These are phyloP conservation scores for Gracilaria caudata DNA, from an alignment of 23 red algal genomes.

Conservation along the genomic window DNA sequence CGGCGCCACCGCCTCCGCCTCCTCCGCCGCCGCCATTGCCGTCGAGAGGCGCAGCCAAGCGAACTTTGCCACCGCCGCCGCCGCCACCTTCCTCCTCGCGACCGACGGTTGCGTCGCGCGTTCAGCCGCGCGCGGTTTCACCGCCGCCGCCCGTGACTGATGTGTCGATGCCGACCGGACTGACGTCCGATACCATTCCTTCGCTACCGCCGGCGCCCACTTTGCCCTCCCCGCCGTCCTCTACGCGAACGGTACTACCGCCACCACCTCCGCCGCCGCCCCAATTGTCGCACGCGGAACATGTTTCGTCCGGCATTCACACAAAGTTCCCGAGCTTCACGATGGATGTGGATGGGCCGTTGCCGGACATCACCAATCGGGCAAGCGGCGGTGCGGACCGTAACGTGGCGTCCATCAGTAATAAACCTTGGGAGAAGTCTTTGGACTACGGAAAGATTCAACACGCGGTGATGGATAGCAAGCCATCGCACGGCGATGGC, in stretches of 20 bases:
- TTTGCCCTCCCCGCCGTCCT: neutral
- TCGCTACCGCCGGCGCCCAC: conserved; percentile 17
- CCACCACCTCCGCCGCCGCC: conserved; percentile 17
- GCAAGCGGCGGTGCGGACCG: neutral
- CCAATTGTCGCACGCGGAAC: conserved; percentile 5
- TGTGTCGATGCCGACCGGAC: neutral
- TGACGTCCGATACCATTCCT: neutral
- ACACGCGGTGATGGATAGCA: neutral
- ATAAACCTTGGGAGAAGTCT: conserved; percentile 47
- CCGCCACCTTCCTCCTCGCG: conserved; percentile 20
- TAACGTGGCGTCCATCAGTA: neutral
- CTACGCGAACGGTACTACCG: neutral
- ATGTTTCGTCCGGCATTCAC: neutral
- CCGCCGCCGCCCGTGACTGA: conserved; percentile 8
- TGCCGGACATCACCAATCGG: conserved; percentile 41
- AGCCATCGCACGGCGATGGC: neutral
- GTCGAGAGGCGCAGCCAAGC: neutral
- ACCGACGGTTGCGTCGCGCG: neutral
- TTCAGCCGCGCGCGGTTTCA: neutral
- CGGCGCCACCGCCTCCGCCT: conserved; percentile 47
- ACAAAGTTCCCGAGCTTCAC: conserved; percentile 55
- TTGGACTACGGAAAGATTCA: conserved; percentile 36
- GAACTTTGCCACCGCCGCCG: conserved; percentile 22
- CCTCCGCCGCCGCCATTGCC: conserved; percentile 30
- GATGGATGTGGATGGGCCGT: conserved; percentile 42